Percentiles rank a stretch among this genome's conserved stretches.
phyloP scores from a whole-genome alignment of 192 early-diverging fungal genomes.

The Coemansia sp. region DNA sequence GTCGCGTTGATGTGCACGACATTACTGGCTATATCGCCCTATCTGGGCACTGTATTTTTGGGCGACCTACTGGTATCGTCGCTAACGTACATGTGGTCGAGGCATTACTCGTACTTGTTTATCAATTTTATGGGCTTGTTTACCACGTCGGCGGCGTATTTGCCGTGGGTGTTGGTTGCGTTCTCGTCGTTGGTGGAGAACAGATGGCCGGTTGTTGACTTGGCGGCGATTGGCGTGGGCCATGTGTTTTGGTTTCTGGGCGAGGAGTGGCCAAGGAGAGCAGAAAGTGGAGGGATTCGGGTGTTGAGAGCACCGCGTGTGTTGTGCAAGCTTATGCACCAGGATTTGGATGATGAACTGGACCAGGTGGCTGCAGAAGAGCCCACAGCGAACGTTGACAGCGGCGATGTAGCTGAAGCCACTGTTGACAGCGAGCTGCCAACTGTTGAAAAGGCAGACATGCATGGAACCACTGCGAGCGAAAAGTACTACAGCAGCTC shows the following conservation, averaged over 20 bases:
- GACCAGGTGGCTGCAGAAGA: background rate
- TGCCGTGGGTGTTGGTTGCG: conserved; percentile 88
- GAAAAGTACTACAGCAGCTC: background rate
- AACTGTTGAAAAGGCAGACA: background rate
- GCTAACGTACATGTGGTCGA: conserved; percentile 96
- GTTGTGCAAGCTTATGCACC: conserved; percentile 35
- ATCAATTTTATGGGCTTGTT: conserved; percentile 92
- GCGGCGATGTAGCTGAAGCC: background rate
- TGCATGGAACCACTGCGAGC: background rate
- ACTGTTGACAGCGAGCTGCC: background rate
- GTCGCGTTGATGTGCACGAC: conserved; percentile 64
- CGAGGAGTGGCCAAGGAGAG: conserved; percentile 85
- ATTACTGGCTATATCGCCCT: conserved; percentile 54
- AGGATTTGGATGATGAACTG: conserved; percentile 14
- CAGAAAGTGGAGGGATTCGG: conserved; percentile 52
- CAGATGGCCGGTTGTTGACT: conserved; percentile 74
- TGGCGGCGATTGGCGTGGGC: conserved; percentile 82
- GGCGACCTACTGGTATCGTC: conserved; percentile 79
- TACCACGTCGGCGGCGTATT: conserved; percentile 84
- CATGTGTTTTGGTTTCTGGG: conserved; percentile 96
- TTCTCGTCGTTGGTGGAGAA: conserved; percentile 76
- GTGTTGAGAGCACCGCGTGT: conserved; percentile 26
- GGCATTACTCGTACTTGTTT: conserved; percentile 85
- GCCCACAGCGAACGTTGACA: background rate
- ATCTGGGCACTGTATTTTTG: conserved; percentile 69